These are phyloP conservation scores for Dipodascus geniculatus DNA, from an alignment of 805 yeast species.

Conservation along the genomic window DNA sequence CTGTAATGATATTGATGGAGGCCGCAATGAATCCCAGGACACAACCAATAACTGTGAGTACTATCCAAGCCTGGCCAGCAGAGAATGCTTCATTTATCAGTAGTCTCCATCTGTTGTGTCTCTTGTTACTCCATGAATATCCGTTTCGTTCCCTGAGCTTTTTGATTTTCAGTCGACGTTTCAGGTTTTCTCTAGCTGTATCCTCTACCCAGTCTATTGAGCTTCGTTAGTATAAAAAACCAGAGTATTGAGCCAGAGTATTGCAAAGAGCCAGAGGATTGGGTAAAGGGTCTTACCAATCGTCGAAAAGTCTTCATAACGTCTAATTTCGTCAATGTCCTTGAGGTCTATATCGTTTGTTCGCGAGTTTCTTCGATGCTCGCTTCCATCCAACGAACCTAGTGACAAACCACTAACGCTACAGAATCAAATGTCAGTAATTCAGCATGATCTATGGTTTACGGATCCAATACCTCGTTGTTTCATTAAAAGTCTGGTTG, in stretches of 20 bases:
- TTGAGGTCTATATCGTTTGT: constrained; percentile 3
- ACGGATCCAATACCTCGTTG: not conserved
- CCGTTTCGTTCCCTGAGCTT: constrained; percentile 10
- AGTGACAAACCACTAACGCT: not conserved
- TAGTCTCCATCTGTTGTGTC: constrained; percentile 6
- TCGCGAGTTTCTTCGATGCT: not conserved
- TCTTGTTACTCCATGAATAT: constrained; percentile 8
- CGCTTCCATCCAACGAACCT: not conserved
- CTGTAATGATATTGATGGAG: constrained; percentile 66
- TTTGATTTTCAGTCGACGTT: constrained; percentile 12
- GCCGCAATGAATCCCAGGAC: constrained; percentile 79
- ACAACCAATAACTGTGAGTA: constrained; percentile 64
- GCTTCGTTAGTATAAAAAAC: constrained; percentile 20
- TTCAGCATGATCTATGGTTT: no score
- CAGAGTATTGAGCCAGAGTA: not conserved
- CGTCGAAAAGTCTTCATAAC: constrained; percentile 37
- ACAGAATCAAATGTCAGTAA: no score
- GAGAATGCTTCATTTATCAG: constrained; percentile 12
- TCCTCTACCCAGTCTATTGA: constrained; percentile 50
- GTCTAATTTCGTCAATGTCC: constrained; percentile 26
- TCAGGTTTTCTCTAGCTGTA: constrained; percentile 26
- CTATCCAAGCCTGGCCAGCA: constrained; percentile 53
- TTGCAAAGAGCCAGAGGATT: no score
- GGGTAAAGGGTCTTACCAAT: no score
- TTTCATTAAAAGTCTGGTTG: not conserved